Base-by-base conservation (phyloP, 2,329 filamentous ascomycete genomes). In the Cercospora beticola region DNA sequence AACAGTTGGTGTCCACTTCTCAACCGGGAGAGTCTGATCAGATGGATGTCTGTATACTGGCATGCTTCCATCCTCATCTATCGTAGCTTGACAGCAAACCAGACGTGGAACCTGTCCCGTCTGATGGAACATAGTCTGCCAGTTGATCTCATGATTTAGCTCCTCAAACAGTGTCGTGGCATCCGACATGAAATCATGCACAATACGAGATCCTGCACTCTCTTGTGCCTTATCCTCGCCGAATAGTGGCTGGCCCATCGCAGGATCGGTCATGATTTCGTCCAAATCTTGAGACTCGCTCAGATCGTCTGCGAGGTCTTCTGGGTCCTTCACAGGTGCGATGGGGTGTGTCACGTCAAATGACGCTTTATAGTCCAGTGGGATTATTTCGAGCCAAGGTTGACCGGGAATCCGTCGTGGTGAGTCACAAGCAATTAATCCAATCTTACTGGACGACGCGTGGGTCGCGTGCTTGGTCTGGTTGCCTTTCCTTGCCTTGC, bases 11-110 rank as follows among this genome's bases (percentile, higher is more conserved):
- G 92, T 91, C 80, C 97, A 98, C 1, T 89, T 84, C 0, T 90
- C 82, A 14, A 97, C 80, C 0, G 92, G 89, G 0, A 94, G 90
- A 0, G 92, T 92, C 78, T 96, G 92, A 76, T 99, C 95, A 4
- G 93, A 88, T 56, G 95, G 95, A 79, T 98, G 95, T 14, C 95
- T 91, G 79, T 99, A 99, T n/a, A 98, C 86, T 23, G 95, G 95
- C 78, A 92, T 89, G 72, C 85, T 89, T 18, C 92, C 92, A 76
- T 97, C 91, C 74, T 94, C 89, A 46, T 84, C 84, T 31, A 93
- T 83, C 16, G 86, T 83, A 3, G 94, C 95, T 78, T 98, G 94
- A 21, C 97, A 93, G 60, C 93, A 93, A 6, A 98, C 92, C 2
- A 97, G 87, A 43, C 95, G 89, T 54, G 95, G 95, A 0, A 98